Conservation (phyloP, 345 rosid species). For the Brassica rapa region DNA sequence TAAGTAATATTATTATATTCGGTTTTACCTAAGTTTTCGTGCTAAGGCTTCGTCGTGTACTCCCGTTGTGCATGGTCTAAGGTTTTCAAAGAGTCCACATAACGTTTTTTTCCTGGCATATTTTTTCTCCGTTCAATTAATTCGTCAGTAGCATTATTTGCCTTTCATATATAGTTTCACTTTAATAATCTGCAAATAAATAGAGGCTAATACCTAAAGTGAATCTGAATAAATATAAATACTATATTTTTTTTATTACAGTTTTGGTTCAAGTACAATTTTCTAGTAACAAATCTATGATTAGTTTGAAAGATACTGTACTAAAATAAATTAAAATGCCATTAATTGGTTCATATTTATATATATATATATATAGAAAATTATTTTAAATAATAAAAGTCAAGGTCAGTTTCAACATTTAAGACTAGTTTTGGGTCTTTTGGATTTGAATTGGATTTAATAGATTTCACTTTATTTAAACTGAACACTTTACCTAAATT, state of each 20-base stretch:
- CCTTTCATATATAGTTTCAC: neutral
- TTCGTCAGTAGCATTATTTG: neutral
- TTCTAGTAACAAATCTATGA: neutral
- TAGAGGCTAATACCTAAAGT: neutral
- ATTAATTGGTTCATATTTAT: slow-evolving; percentile 11
- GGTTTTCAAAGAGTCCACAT: slow-evolving; percentile 81
- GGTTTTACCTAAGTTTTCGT: too few relatives aligned
- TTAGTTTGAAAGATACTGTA: neutral
- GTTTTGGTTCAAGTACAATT: neutral
- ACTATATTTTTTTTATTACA: neutral
- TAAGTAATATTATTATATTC: too few relatives aligned
- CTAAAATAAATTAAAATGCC: neutral
- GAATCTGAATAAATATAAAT: slow-evolving; percentile 7
- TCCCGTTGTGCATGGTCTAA: too few relatives aligned
- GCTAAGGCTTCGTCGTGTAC: too few relatives aligned
- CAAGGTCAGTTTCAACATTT: neutral
- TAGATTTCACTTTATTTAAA: slow-evolving; percentile 20
- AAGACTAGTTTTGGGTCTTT: neutral
- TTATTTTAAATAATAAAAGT: neutral
- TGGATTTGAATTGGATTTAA: slow-evolving; percentile 27
- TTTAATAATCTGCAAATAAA: neutral
- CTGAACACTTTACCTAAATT: slow-evolving; percentile 6
- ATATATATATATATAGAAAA: neutral
- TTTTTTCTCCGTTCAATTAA: neutral
- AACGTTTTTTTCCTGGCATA: neutral